Conservation (phyloP, 2,329 filamentous ascomycete genomes). For the Macroventuria anomochaeta region DNA sequence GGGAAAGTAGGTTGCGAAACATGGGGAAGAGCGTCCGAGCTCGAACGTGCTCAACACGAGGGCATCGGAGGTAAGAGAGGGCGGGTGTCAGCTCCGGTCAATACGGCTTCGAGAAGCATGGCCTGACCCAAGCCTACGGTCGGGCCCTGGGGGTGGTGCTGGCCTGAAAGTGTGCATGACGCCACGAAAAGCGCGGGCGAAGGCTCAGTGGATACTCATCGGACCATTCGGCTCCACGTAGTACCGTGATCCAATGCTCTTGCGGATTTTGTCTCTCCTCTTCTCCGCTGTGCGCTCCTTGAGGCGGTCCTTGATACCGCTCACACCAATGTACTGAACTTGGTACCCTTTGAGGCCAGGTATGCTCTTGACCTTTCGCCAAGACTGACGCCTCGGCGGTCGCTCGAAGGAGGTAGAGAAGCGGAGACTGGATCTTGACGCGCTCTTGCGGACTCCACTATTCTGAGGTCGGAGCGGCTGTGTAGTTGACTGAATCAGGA, state of each 20-base stretch:
- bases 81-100: background rate
- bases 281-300: slow-evolving; percentile 58
- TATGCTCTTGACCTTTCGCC: slow-evolving; percentile 44
- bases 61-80: background rate
- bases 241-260: slow-evolving; percentile 59
- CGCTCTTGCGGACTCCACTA: slow-evolving; percentile 35
- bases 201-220: slow-evolving; percentile 10
- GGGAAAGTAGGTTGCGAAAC: slow-evolving; percentile 5
- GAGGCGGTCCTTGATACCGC: slow-evolving; percentile 57
- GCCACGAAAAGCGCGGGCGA: background rate
- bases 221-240: slow-evolving; percentile 36
- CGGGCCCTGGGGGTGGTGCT: background rate
- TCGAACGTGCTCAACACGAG: background rate
- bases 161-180: slow-evolving; percentile 6
- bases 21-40: slow-evolving; percentile 9
- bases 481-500: slow-evolving; percentile 38
- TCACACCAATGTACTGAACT: slow-evolving; percentile 59
- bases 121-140: slow-evolving; percentile 9
- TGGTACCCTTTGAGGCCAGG: slow-evolving; percentile 54
- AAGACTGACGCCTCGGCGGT: slow-evolving; percentile 25
- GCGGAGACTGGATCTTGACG: slow-evolving; percentile 27
- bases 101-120: slow-evolving; percentile 10
- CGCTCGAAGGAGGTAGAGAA: slow-evolving; percentile 24
- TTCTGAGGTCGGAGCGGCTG: slow-evolving; percentile 23
- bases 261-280: slow-evolving; percentile 60